phyloP scores from a whole-genome alignment of 208 protist species.

The Vickermania spadyakhi region DNA sequence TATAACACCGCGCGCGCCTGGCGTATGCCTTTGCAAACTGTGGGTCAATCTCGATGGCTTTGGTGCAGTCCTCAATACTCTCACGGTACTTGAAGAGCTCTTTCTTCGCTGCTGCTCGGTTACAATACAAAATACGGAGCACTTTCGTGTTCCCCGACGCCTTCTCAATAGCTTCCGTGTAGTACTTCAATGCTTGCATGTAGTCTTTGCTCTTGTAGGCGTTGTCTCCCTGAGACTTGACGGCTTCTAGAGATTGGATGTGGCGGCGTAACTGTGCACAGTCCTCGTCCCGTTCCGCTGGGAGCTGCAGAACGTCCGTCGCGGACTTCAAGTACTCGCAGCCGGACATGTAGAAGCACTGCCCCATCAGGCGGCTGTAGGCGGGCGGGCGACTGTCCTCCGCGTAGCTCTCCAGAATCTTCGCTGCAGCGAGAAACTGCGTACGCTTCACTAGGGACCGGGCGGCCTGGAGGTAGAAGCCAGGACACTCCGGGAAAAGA shows the following conservation, averaged over 20 bases:
- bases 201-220: slow-evolving; percentile 78
- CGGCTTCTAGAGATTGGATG: slow-evolving; percentile 69
- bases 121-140: slow-evolving; percentile 87
- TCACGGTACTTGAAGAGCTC: slow-evolving; percentile 78
- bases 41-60: slow-evolving; percentile 65
- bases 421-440: slow-evolving; percentile 55
- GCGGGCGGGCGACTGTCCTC: slow-evolving; percentile 30
- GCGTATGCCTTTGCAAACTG: slow-evolving; percentile 90
- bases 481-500: slow-evolving; percentile 63
- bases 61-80: slow-evolving; percentile 84
- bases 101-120: slow-evolving; percentile 85
- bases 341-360: slow-evolving; percentile 64
- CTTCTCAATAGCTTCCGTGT: slow-evolving; percentile 65
- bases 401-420: slow-evolving; percentile 54
- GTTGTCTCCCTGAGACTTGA: slow-evolving; percentile 80
- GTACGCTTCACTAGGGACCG: slow-evolving; percentile 60
- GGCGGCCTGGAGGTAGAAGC: slow-evolving; percentile 65
- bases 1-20: slow-evolving; percentile 76
- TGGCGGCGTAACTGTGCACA: slow-evolving; percentile 49
- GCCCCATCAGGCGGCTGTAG: slow-evolving; percentile 49
- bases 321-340: slow-evolving; percentile 83
- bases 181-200: slow-evolving; percentile 51
- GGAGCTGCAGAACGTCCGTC: slow-evolving; percentile 32
- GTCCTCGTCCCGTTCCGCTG: slow-evolving; percentile 52
- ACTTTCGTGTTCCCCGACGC: slow-evolving; percentile 68